Conservation (phyloP, 495 filamentous ascomycete genomes). For the Lindgomyces ingoldianus region DNA sequence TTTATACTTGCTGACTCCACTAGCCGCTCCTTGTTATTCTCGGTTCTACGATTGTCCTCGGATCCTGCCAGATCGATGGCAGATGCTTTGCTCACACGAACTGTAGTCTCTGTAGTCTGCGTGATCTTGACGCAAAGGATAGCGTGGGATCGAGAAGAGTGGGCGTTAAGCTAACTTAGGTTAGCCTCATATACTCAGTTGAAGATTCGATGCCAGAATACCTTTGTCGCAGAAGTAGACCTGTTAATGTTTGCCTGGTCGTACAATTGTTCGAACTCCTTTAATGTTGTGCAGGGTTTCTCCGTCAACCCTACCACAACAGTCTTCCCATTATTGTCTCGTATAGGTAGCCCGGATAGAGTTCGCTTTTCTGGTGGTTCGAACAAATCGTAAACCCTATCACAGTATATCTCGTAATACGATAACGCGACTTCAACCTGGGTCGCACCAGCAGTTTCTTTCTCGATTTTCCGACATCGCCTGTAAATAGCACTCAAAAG, state of each 20-base stretch:
- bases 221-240: constrained; percentile 88
- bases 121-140: constrained; percentile 88
- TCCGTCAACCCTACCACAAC: constrained; percentile 91
- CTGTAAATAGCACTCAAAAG: constrained; percentile 86
- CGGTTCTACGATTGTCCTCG: constrained; percentile 92
- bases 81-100: constrained; percentile 77
- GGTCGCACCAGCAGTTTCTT: constrained; percentile 74
- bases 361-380: constrained; percentile 89
- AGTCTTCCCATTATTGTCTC: constrained; percentile 90
- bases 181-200: background rate
- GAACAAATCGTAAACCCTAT: constrained; percentile 81
- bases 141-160: constrained; percentile 90
- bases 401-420: constrained; percentile 98
- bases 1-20: constrained; percentile 98
- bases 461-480: constrained; percentile 79
- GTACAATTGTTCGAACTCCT: constrained; percentile 90
- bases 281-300: constrained; percentile 77
- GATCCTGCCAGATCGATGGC: constrained; percentile 96
- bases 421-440: constrained; percentile 77
- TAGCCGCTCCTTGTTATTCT: constrained; percentile 90
- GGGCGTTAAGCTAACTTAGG: constrained; percentile 70
- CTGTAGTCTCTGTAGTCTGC: constrained; percentile 69
- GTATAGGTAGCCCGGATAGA: constrained; percentile 76
- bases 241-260: constrained; percentile 93
- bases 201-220: constrained; percentile 33